phyloP scores from a whole-genome alignment of 345 rosid genomes.

The Zanthoxylum bungeanum region DNA sequence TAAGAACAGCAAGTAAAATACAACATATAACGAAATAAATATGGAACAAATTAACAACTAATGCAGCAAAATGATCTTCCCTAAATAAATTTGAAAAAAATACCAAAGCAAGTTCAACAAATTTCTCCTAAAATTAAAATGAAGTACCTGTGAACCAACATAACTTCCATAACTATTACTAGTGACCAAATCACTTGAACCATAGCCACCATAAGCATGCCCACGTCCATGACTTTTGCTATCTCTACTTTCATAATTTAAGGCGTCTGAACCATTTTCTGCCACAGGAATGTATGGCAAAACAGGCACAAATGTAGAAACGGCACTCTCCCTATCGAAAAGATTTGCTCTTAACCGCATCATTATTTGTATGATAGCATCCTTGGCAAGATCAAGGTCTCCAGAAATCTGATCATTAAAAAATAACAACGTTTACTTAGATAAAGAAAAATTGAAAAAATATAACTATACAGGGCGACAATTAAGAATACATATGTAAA shows the following conservation, averaged over 20 bases:
- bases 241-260: conserved; percentile 66
- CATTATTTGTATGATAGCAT: conserved; percentile 81
- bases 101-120: not conserved
- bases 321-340: conserved; percentile 86
- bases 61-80: not conserved
- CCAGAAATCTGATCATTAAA: conserved; percentile 66
- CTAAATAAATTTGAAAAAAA: not conserved
- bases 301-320: conserved; percentile 76
- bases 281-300: conserved; percentile 84
- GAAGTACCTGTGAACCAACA: conserved; percentile 64
- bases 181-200: conserved; percentile 54
- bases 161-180: conserved; percentile 69
- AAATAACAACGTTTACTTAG: not conserved
- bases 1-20: too few species aligned
- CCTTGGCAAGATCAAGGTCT: conserved; percentile 93
- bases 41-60: not conserved
- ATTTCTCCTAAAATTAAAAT: not conserved
- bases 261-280: conserved; percentile 51
- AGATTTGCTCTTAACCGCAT: conserved; percentile 80
- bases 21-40: not conserved
- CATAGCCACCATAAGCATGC: conserved; percentile 68
- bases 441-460: not conserved
- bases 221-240: conserved; percentile 75
- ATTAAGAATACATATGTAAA: conserved; percentile 10
- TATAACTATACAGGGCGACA: not conserved